A percentile compares a stretch with the other conserved stretches of the same genome.
Conservation (phyloP, 441 rosid species). For the Corymbia citriodora region DNA sequence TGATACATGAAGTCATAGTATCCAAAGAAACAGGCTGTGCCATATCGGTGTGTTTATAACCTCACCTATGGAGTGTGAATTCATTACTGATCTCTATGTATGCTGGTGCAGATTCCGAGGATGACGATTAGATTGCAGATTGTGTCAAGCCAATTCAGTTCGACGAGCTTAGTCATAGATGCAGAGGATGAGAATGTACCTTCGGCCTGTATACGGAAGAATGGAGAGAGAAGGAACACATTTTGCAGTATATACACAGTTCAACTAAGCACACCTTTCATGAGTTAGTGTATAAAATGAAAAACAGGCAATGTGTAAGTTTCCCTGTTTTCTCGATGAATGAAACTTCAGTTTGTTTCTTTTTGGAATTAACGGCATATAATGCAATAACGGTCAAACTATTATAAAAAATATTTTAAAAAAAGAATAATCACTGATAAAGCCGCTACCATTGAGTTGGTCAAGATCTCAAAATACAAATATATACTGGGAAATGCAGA, state of each 20-base stretch:
- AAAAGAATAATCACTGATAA: background rate
- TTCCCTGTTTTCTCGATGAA: background rate
- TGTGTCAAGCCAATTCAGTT: background rate
- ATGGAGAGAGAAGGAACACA: background rate
- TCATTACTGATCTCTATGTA: background rate
- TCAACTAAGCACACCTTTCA: background rate
- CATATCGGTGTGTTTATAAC: background rate
- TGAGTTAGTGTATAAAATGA: background rate
- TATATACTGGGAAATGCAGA: background rate
- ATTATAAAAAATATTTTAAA: too few relatives aligned
- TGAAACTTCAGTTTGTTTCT: background rate
- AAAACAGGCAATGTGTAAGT: background rate
- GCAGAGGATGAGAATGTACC: background rate
- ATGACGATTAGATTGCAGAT: constrained; percentile 58
- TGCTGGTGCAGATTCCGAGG: constrained; percentile 76
- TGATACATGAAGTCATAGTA: background rate
- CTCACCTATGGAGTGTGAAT: background rate
- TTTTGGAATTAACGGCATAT: background rate
- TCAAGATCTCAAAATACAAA: background rate
- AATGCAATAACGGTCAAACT: background rate
- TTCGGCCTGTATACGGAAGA: background rate
- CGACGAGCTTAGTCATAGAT: constrained; percentile 4
- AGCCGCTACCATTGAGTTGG: background rate
- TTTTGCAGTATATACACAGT: background rate
- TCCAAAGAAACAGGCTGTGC: background rate